Percentiles rank a stretch among this genome's conserved stretches.
These are phyloP conservation scores for Elaphomyces granulatus DNA, from an alignment of 495 filamentous ascomycete genomes.

Conservation along the genomic window DNA sequence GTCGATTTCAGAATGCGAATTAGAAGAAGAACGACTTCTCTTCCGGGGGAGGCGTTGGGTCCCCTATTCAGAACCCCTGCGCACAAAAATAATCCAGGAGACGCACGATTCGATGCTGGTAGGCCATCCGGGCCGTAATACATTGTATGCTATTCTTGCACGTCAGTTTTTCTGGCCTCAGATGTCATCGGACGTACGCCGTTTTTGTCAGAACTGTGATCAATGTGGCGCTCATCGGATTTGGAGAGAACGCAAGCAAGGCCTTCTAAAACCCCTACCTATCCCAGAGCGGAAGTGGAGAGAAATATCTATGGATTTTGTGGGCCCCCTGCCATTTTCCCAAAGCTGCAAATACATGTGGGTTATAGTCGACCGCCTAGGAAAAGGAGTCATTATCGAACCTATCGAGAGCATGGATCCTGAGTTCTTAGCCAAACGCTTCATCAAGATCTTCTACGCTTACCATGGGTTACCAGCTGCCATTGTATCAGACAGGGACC, in stretches of 20 bases:
- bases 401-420: conserved; percentile 7
- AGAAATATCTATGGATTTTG: conserved; percentile 12
- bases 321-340: conserved; percentile 1
- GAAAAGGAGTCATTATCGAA: conserved; percentile 7
- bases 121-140: conserved; percentile 3
- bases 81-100: conserved; percentile 1
- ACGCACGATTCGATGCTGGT: conserved; percentile 1
- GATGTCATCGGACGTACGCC: not conserved
- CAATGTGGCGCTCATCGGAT: conserved; percentile 1
- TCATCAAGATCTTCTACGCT: conserved; percentile 4
- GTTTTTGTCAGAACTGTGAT: conserved; percentile 1
- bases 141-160: not conserved
- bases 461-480: conserved; percentile 6
- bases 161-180: conserved; percentile 2
- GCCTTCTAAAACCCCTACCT: conserved; percentile 10
- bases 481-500: conserved; percentile 12
- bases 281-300: conserved; percentile 10
- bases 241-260: conserved; percentile 4
- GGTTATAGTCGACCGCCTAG: conserved; percentile 7
- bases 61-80: not conserved
- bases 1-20: conserved; percentile 1
- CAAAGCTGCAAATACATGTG: conserved; percentile 2
- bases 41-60: not conserved
- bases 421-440: conserved; percentile 1
- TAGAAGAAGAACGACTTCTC: conserved; percentile 1